A percentile compares a stretch with the other conserved stretches of the same genome.
Conservation (phyloP, 1,139 yeast species). For the Geotrichum cucujoidarum region DNA sequence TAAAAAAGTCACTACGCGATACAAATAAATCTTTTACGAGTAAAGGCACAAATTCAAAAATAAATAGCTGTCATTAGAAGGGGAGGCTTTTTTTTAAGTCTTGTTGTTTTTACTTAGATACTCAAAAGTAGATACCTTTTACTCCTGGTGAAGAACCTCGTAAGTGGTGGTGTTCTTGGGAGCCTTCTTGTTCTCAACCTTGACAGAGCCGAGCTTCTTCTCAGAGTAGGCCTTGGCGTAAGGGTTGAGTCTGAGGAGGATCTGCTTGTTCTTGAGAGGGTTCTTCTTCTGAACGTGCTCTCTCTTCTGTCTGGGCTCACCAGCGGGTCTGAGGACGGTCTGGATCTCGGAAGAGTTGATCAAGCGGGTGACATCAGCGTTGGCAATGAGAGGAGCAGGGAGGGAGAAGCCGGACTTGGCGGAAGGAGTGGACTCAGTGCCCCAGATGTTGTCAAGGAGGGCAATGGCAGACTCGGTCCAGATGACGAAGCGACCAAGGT, state of each 20-base stretch:
- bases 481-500: slow-evolving; percentile 98
- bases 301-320: slow-evolving; percentile 90
- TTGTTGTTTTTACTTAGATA: neutral
- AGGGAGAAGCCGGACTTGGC: slow-evolving; percentile 86
- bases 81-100: too few relatives aligned
- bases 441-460: slow-evolving; percentile 96
- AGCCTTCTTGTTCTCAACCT: slow-evolving; percentile 50
- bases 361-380: slow-evolving; percentile 94
- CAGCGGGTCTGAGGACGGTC: slow-evolving; percentile 95
- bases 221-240: slow-evolving; percentile 96
- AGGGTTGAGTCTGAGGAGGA: slow-evolving; percentile 97
- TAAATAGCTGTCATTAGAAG: neutral
- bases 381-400: slow-evolving; percentile 90
- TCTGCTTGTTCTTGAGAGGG: slow-evolving; percentile 99
- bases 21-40: too few relatives aligned
- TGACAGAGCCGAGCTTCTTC: slow-evolving; percentile 83
- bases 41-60: too few relatives aligned
- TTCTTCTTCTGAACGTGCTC: slow-evolving; percentile 96
- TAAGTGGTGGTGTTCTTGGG: slow-evolving; percentile 19
- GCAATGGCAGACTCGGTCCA: slow-evolving; percentile 99
- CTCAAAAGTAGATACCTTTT: slow-evolving; percentile 2
- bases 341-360: slow-evolving; percentile 99
- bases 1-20: too few relatives aligned
- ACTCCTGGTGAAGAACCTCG: slow-evolving; percentile 20
- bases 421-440: slow-evolving; percentile 81